Base-by-base conservation (phyloP, 495 filamentous ascomycete species). In the Geopyxis carbonaria region DNA sequence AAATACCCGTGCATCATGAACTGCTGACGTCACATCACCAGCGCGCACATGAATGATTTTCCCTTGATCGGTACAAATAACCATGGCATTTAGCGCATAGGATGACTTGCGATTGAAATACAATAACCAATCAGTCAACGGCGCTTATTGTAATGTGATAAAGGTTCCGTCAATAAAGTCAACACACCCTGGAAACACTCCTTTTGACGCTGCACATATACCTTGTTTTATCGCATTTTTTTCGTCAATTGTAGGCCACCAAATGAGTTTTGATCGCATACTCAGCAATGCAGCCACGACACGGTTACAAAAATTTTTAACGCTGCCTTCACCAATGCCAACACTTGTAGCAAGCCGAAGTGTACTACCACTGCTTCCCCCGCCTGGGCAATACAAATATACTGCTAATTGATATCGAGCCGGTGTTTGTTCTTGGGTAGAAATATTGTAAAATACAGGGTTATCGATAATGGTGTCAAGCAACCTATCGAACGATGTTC, bases 101-200 rank as follows among this genome's bases (percentile, higher is more conserved):
- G 24, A 19, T 14, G 22, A 33, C 15, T 40, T 18, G 15, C 1
- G 24, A 15, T 40, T 40, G 1, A n/a, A 2, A 8, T 14, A 40
- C 8, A 19, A 40, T 2, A 16, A 33, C 22, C 14, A 30, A 11
- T 40, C 14, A 1, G 4, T 16, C 3, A 30, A 15, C 19, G 37
- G 37, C n/a, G 24, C 3, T 3, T 2, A 40, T n/a, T 30, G n/a
- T 2, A 40, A 15, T 16, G 15, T 40, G 10, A 40, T 28, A 30
- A 40, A 40, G 5, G 37, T 40, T n/a, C 37, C 37, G 15, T 29
- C 24, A 5, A 40, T 16, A 18, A 40, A 40, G 10, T 25, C 24
- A 5, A 40, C 14, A 31, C 22, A 27, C 13, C 37, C 37, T 2
- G 5, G 13, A 29, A 31, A 31, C 7, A 30, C 24, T 40, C 9